Evolutionary conservation across 192 early-diverging fungal species (phyloP).

Genomic region (Backusella tarrabulga): DNA sequence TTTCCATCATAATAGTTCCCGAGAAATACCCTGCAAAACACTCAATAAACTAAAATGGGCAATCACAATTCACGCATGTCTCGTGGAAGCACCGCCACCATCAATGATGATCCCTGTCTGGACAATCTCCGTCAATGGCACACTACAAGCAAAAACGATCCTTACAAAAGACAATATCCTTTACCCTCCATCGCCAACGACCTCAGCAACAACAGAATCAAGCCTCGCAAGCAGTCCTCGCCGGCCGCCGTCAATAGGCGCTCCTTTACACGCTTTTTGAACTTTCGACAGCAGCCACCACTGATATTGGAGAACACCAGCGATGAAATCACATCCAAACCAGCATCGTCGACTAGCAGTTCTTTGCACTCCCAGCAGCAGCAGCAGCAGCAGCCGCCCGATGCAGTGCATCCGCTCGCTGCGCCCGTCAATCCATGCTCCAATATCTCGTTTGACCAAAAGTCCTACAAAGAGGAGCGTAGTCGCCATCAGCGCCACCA

Average conservation of each 20-base stretch:
- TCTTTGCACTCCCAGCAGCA: background rate
- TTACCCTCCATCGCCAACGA: slow-evolving; percentile 15
- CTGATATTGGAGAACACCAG: background rate
- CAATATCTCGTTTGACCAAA: background rate
- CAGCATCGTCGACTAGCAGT: background rate
- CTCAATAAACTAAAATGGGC: slow-evolving; percentile 12
- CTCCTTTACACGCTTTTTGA: slow-evolving; percentile 10
- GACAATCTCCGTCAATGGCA: slow-evolving; percentile 16
- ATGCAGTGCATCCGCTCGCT: slow-evolving; percentile 11
- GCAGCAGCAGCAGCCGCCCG: background rate
- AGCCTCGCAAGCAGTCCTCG: slow-evolving; percentile 27
- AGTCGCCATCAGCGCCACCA: background rate
- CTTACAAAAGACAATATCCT: slow-evolving; percentile 25
- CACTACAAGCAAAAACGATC: slow-evolving; percentile 9
- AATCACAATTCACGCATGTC: slow-evolving; percentile 25
- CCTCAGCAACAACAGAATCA: slow-evolving; percentile 11
- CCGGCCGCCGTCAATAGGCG: slow-evolving; percentile 11
- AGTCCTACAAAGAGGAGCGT: background rate
- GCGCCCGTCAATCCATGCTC: background rate
- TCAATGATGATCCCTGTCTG: slow-evolving; percentile 18
- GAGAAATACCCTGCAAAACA: background rate
- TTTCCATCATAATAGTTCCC: background rate
- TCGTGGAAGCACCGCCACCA: slow-evolving; percentile 7
- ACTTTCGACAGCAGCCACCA: slow-evolving; percentile 13
- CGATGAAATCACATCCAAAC: background rate